Percentiles rank a stretch among this genome's conserved stretches.
Conservation (phyloP, 176 grass and related monocot genomes). For the Triticum monococcum region DNA sequence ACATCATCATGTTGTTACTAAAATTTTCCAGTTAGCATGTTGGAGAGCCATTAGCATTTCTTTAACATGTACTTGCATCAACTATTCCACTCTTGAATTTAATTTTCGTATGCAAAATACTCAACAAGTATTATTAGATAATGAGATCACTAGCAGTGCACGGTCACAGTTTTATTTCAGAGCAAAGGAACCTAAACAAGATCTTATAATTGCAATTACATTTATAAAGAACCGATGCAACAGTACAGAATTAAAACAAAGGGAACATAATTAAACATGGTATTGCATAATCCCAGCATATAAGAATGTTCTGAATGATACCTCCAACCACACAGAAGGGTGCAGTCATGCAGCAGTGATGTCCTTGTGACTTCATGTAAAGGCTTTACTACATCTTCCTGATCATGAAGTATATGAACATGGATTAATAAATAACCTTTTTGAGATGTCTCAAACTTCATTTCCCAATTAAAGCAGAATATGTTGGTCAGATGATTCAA, state of each 20-base stretch:
- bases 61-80: neutral
- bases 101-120: neutral
- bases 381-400: conserved; percentile 97
- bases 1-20: neutral
- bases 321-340: conserved; percentile 96
- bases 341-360: conserved; percentile 89
- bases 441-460: neutral
- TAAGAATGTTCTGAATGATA: conserved; percentile 24
- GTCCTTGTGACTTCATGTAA: conserved; percentile 95
- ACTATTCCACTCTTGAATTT: neutral
- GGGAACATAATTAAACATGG: neutral
- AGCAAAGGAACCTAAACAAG: neutral
- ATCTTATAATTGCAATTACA: neutral
- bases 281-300: conserved; percentile 24
- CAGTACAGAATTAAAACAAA: neutral
- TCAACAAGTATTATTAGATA: conserved; percentile 13
- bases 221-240: neutral
- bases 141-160: neutral
- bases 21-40: neutral
- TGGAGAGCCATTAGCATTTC: neutral
- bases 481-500: neutral
- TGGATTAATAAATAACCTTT: neutral
- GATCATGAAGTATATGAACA: conserved; percentile 18
- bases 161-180: neutral
- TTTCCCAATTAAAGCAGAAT: neutral